A percentile compares a stretch with the other conserved stretches of the same genome.
Conservation (phyloP, 176 grass and related monocot genomes). For the Avena atlantica region DNA sequence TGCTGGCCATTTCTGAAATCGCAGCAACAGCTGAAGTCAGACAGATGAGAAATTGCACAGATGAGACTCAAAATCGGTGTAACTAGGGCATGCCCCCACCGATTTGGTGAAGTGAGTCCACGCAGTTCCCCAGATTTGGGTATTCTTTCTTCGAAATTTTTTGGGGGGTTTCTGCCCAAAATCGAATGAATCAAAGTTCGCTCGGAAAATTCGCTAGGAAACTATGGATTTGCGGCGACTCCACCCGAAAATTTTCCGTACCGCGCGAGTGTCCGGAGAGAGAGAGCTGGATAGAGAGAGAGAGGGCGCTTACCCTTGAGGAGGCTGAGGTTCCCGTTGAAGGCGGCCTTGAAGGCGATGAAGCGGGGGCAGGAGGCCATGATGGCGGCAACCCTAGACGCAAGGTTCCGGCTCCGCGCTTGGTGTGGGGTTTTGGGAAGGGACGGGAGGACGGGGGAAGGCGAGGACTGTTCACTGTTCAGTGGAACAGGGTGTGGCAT, state of each 20-base stretch:
- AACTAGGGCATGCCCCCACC: too few species aligned
- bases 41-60: neutral
- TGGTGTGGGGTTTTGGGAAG: neutral
- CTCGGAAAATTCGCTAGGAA: neutral
- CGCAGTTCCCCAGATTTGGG: neutral
- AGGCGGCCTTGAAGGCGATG: conserved; percentile 18
- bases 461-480: too few species aligned
- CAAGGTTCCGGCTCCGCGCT: neutral
- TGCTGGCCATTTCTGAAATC: conserved; percentile 2
- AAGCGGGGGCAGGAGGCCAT: neutral
- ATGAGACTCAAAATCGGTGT: too few species aligned
- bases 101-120: neutral
- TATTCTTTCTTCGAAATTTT: neutral
- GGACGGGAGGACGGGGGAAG: neutral
- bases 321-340: neutral
- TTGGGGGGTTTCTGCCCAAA: neutral
- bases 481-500: too few species aligned
- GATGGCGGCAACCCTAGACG: neutral
- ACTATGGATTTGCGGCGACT: too few species aligned
- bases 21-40: neutral
- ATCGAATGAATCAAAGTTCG: neutral
- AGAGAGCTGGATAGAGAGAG: neutral
- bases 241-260: too few species aligned
- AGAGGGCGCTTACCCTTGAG: neutral
- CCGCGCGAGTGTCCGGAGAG: too few species aligned